Evolutionary conservation across 805 yeast genomes (phyloP), one percentile per base, ranked within the genome.

Genomic region (Cyberlindnera nakhonratchasimensis): DNA sequence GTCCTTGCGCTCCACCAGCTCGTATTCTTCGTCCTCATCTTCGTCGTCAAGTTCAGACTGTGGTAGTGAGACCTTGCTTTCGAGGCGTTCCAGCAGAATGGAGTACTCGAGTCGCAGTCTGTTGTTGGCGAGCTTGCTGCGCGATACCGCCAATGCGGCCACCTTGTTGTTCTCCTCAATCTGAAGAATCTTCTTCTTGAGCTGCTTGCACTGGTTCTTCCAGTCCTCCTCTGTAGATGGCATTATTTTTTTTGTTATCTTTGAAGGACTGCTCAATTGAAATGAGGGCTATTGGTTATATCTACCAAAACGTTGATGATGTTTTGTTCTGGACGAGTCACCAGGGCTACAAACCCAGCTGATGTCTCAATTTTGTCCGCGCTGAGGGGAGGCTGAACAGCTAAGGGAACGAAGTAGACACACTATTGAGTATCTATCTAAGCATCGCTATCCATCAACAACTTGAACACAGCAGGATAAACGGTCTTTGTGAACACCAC

Each of bases 21-120:
- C 52, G 25, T 23, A 39, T 10, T 45, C 50, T 6, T 46, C 50
- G 19, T 51, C 58, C 3, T 39, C 47, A 13, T 43, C 48, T 14
- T 54, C 57, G 4, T 37, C 41, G 13, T 34, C 46, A 8, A 37
- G 18, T 4, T 41, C 49, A n/a, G 43, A 42, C 34, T 50, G 52
- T 2, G 53, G 51, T 10, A 44, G 21, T 5, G 55, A 43, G 0
- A 78, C 71, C 42, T 79, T 69, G 8, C 70, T 70, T 53, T 90
- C 97, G 31, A 93, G 71, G 46, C 86, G 72, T 59, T 91, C 96
- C 33, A 90, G 65, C 23, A 93, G 66, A 11, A 91, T 67, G 2
- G 90, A 76, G 56, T 93, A 84, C 58, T 93, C 98, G 34, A 89
- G 72, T 44, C 96, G 76, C 34, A 87, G 69, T 49, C 97, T 69